Conservation (phyloP, 208 protist genomes). For the Naegleria gruberi region DNA sequence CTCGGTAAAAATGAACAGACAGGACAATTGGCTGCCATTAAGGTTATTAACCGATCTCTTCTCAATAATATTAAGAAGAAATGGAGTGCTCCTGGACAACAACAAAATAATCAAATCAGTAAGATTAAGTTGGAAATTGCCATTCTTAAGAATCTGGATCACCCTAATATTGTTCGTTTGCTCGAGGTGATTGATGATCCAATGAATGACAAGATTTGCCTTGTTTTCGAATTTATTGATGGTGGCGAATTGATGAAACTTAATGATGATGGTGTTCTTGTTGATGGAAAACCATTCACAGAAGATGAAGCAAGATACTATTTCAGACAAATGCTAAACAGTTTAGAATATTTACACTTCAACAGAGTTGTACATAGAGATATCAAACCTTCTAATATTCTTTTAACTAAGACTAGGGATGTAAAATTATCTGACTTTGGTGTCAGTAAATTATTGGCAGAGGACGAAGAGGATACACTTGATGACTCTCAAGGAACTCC, state of each 20-base stretch:
- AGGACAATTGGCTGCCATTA: constrained; percentile 39
- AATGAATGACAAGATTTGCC: constrained; percentile 63
- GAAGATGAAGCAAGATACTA: constrained; percentile 30
- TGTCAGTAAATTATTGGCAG: constrained; percentile 41
- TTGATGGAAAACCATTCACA: not conserved
- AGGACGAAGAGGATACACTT: not conserved
- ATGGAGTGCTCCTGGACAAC: not conserved
- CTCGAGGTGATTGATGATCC: constrained; percentile 92
- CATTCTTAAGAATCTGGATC: constrained; percentile 87
- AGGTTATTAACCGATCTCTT: constrained; percentile 43
- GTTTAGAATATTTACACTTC: constrained; percentile 65
- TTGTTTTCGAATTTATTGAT: constrained; percentile 79
- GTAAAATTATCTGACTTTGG: constrained; percentile 84
- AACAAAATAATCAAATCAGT: constrained; percentile 4
- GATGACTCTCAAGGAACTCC: constrained; percentile 4
- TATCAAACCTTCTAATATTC: constrained; percentile 79
- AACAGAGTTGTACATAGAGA: constrained; percentile 71
- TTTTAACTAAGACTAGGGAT: constrained; percentile 58
- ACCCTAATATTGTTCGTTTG: constrained; percentile 84
- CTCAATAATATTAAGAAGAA: constrained; percentile 16
- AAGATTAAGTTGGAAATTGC: constrained; percentile 69
- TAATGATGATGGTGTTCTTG: not conserved
- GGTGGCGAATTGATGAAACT: constrained; percentile 37
- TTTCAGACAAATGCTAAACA: constrained; percentile 61
- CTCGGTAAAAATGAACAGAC: constrained; percentile 21